These are phyloP conservation scores for Crithidia mellificae DNA, from an alignment of 208 protist genomes.

Conservation along the genomic window DNA sequence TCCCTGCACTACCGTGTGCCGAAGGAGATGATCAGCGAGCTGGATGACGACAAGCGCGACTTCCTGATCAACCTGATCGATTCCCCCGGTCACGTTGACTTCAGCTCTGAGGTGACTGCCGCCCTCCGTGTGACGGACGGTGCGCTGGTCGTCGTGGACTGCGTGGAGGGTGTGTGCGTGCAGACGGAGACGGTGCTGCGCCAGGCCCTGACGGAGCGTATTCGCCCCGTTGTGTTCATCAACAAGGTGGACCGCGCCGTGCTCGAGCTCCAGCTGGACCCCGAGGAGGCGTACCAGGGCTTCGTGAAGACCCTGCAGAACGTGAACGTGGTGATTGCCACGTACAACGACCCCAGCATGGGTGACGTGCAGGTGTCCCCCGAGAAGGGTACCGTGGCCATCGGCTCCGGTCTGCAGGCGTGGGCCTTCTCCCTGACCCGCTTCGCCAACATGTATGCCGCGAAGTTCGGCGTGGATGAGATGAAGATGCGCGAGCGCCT, in stretches of 20 bases:
- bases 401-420: constrained; percentile 98
- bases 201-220: constrained; percentile 95
- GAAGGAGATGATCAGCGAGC: constrained; percentile 61
- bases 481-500: constrained; percentile 91
- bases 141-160: constrained; percentile 98
- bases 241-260: constrained; percentile 98
- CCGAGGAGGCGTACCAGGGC: constrained; percentile 85
- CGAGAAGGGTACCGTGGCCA: constrained; percentile 96
- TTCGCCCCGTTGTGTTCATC: constrained; percentile 98
- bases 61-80: constrained; percentile 97
- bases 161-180: constrained; percentile 99
- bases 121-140: constrained; percentile 99
- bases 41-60: constrained; percentile 64
- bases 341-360: constrained; percentile 94
- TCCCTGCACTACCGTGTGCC: constrained; percentile 97
- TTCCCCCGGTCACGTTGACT: constrained; percentile 98
- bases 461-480: constrained; percentile 95
- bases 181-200: constrained; percentile 99
- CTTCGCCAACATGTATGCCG: constrained; percentile 75
- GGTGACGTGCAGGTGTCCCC: constrained; percentile 88
- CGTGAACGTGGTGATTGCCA: constrained; percentile 95
- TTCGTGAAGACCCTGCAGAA: constrained; percentile 81
- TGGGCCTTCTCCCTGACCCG: constrained; percentile 99
- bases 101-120: constrained; percentile 99
- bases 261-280: constrained; percentile 87